Base-by-base conservation (phyloP, 768 basidiomycete genomes). In the Leccinum disarticulatum region DNA sequence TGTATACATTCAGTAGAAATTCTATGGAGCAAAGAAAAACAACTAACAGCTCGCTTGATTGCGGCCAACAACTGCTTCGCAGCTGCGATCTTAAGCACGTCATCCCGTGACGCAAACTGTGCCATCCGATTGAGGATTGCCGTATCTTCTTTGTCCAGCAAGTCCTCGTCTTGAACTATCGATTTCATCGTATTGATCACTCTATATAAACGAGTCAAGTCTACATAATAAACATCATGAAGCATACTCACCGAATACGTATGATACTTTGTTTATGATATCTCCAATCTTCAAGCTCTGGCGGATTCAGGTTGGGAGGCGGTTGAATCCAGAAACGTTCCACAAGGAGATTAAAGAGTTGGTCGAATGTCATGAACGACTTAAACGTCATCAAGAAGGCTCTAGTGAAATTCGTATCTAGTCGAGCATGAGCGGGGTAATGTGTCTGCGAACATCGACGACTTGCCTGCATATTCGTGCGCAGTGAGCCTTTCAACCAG, bases 321-420 rank as follows among this genome's bases (percentile, higher is more conserved):
- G 83, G 76, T n/a, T 75, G 70, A 15, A 86, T 78, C 68, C 80
- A 77, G 74, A 84, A 89, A 22, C 87, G 80, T 31, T 79, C 73
- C 2, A 82, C 73, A 14, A 89, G 77, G 28, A 80, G 70, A 50
- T 81, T 79, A 49, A 87, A 79, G n/a, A 89, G 70, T 51, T 83
- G 77, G 31, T 81, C 76, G 2, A 82, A 73, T 11, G 80, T 81
- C 56, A 81, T 83, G 69, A 89, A 89, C 0, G 85, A 85, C 64
- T 84, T 83, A 76, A 86, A 88, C 3, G 88, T 89, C 75, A 87
- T 80, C 48, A 88, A 71, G 76, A 89, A 89, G 11, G 86, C 83
- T 59, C 80, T 79, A 62, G 76, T 83, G 70, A 83, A 87, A 36
- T 76, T 76, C 25, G 81, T 77, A 68, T 87, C 83, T 84, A 49